Evolutionary conservation across 202 grass and related monocot genomes (phyloP).

Genomic region (Setaria italica): DNA sequence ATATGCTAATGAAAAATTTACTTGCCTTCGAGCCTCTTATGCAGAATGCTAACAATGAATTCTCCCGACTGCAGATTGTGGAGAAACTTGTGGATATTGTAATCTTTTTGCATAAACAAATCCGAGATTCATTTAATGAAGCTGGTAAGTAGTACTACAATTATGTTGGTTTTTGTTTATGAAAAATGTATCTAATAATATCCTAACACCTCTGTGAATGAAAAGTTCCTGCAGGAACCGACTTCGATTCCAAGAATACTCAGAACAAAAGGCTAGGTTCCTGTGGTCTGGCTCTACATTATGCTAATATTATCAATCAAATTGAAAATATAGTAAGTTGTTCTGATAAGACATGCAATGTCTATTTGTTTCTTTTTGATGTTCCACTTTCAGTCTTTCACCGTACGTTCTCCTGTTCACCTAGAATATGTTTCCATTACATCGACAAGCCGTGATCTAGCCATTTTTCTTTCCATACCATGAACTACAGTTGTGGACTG

Average conservation of each 20-base stretch:
- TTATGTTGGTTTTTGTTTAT: not conserved
- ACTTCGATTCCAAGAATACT: constrained; percentile 45
- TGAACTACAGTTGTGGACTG: not conserved
- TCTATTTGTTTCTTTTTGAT: constrained; percentile 5
- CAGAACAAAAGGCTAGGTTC: constrained; percentile 65
- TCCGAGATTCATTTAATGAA: constrained; percentile 67
- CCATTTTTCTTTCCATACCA: not conserved
- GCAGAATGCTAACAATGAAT: constrained; percentile 34
- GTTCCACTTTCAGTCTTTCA: not conserved
- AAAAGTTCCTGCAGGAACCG: constrained; percentile 52
- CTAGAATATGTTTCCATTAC: not conserved
- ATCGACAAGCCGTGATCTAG: constrained; percentile 15
- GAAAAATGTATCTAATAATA: constrained; percentile 14
- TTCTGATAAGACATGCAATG: constrained; percentile 11
- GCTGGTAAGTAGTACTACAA: constrained; percentile 45
- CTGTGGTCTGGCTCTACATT: constrained; percentile 92
- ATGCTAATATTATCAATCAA: constrained; percentile 97
- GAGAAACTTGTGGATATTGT: constrained; percentile 95
- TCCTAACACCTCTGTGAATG: constrained; percentile 15
- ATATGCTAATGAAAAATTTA: not conserved
- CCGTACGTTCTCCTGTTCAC: constrained; percentile 17
- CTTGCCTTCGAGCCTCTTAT: not conserved
- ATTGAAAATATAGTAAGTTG: constrained; percentile 98
- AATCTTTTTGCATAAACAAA: constrained; percentile 76
- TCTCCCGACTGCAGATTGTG: constrained; percentile 65